These are phyloP conservation scores for Sporothrix brasiliensis DNA, from an alignment of 2,329 filamentous ascomycete genomes.

Conservation along the genomic window DNA sequence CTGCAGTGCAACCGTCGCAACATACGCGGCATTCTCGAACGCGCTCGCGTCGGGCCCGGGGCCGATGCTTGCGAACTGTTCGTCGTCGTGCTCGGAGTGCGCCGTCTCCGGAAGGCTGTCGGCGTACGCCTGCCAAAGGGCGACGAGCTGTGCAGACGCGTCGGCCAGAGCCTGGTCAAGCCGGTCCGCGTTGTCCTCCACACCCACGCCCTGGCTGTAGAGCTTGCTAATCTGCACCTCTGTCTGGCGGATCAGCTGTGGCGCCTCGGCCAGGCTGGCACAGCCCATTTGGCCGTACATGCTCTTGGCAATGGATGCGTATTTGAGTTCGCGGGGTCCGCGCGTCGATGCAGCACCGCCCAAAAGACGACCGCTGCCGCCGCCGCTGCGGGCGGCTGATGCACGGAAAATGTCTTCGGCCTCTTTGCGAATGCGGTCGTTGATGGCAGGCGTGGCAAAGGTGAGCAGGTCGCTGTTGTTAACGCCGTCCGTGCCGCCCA, in stretches of 20 bases:
- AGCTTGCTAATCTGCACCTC: slow-evolving; percentile 70
- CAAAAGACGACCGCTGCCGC: background rate
- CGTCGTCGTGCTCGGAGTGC: slow-evolving; percentile 50
- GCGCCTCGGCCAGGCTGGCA: slow-evolving; percentile 67
- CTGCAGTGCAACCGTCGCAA: slow-evolving; percentile 76
- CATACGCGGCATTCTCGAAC: slow-evolving; percentile 74
- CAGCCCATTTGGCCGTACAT: slow-evolving; percentile 62
- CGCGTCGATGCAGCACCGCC: slow-evolving; percentile 29
- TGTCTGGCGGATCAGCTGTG: slow-evolving; percentile 72
- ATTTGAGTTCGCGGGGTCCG: slow-evolving; percentile 60
- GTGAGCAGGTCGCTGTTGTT: slow-evolving; percentile 54
- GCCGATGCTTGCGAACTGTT: slow-evolving; percentile 64
- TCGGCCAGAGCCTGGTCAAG: slow-evolving; percentile 60
- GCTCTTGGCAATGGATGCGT: slow-evolving; percentile 72
- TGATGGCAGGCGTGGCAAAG: slow-evolving; percentile 57
- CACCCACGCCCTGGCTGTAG: slow-evolving; percentile 63
- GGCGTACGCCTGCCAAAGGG: slow-evolving; percentile 60
- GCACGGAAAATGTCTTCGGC: slow-evolving; percentile 60
- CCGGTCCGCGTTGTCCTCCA: slow-evolving; percentile 58
- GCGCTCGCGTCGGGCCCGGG: slow-evolving; percentile 63
- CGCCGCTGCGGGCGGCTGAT: slow-evolving; percentile 51
- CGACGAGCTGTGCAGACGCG: slow-evolving; percentile 55
- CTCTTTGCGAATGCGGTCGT: slow-evolving; percentile 55
- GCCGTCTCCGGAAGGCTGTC: slow-evolving; percentile 46
- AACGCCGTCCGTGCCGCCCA: slow-evolving; percentile 33